These are phyloP conservation scores for Orbilia quercus DNA, from an alignment of 2,329 filamentous ascomycete genomes.

Conservation along the genomic window DNA sequence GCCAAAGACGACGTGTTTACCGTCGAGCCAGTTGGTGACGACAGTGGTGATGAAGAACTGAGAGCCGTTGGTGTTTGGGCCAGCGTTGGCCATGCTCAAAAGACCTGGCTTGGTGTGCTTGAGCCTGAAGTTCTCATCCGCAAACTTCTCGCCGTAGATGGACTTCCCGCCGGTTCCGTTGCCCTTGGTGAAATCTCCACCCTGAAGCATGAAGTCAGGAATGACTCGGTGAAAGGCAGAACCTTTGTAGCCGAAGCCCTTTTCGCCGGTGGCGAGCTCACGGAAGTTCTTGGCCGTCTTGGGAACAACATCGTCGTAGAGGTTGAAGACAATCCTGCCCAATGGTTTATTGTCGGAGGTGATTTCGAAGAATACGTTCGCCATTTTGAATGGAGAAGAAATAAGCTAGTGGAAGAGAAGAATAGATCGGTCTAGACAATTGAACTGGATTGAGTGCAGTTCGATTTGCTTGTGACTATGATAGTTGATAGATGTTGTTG, in stretches of 20 bases:
- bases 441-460: too few relatives aligned
- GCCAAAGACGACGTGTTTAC: constrained; percentile 86
- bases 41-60: constrained; percentile 99
- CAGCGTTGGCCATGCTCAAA: constrained; percentile 97
- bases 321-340: constrained; percentile 87
- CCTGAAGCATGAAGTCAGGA: constrained; percentile 91
- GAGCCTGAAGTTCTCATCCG: constrained; percentile 94
- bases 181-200: constrained; percentile 85
- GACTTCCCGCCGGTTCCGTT: constrained; percentile 66
- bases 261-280: constrained; percentile 83
- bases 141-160: constrained; percentile 83
- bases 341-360: constrained; percentile 2
- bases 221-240: constrained; percentile 90
- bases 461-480: neutral
- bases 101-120: constrained; percentile 94
- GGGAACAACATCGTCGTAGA: constrained; percentile 86
- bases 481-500: constrained; percentile 19
- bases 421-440: constrained; percentile 22
- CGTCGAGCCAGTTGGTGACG: constrained; percentile 89
- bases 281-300: constrained; percentile 81
- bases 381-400: constrained; percentile 47
- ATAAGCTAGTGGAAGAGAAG: constrained; percentile 7
- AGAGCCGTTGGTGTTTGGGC: constrained; percentile 89
- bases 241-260: constrained; percentile 84
- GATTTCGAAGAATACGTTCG: constrained; percentile 50